Evolutionary conservation across 2,329 filamentous ascomycete genomes (phyloP), one percentile per base, ranked within the genome.

Genomic region (Herpotrichia juniperi): DNA sequence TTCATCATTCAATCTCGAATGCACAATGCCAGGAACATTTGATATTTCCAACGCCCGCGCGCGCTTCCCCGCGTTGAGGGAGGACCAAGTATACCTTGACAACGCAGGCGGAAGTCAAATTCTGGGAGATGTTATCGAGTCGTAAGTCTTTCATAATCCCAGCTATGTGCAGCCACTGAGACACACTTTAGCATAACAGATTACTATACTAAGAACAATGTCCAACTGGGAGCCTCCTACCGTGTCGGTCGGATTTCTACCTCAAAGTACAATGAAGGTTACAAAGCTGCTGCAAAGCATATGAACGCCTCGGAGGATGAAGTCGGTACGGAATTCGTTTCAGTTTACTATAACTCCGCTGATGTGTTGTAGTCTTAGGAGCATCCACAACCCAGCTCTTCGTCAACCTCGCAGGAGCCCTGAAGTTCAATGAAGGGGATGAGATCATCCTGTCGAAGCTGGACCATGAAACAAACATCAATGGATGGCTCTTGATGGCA

Each of bases 381-480:
- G 76, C 86, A 0, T 90, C 89, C 1, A 90, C 89, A 0, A 93
- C 90, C 0, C 89, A 91, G 66, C 81, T 92, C 9, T 84, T 91
- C 62, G 84, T 88, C 58, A 93, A 92, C 67, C 80, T 92, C 14
- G 61, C 72, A 19, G 42, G 51, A 10, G 64, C 72, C 9, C 57
- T 76, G 30, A 51, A 69, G 10, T 66, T 75, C 48, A 52, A 64
- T 4, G 56, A 65, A 12, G 73, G 84, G 37, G 84, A 87, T 53
- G 87, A 91, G 65, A 80, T 93, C 43, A 77, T 94, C 55, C 66
- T 93, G 10, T 91, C 88, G 0, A 82, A 81, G 50, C 77, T 91
- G 48, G 89, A 93, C 68, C 89, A 93, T 64, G 90, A 93, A 74
- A 87, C 89, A 31, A 91, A 92, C 67, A 85, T 90, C 50, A 84